Base-by-base conservation (phyloP, 2,329 filamentous ascomycete species). In the Paradendryphiella salina region DNA sequence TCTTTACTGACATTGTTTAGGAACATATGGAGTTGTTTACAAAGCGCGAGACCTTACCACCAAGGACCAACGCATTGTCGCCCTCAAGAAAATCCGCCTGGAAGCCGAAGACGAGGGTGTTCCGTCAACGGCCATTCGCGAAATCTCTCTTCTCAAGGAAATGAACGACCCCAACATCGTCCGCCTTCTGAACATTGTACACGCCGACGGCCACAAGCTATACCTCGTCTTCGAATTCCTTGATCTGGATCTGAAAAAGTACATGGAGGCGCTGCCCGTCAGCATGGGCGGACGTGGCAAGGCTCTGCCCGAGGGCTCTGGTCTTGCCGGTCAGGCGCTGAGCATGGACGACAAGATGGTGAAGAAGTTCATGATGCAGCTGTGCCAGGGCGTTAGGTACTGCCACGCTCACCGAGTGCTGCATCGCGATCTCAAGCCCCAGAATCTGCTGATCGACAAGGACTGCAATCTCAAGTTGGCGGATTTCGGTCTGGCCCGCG, bases 51-150 rank as follows among this genome's bases (percentile, higher is more conserved):
- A 96, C 74, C 86, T 96, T 54, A 84, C 84, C 60, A 87, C 92
- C 69, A 82, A 82, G 61, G 89, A 89, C 68, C 75, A 78, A 38
- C 88, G 89, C 65, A 94, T 96, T 65, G 91, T 96, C 58, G 91
- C 91, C 17, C 80, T 96, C 63, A 96, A 96, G 82, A 96, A 96
- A 80, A 96, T 96, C 67, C 88, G 91, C 58, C 87, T 96, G 65
- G 92, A 96, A 71, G 90, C 91, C 57, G 92, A 96, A 78, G 91
- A 96, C 77, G 92, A 96, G 73, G 91, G 91, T 62, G 90, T 96
- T 14, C 92, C 91, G 2, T 92, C 87, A 67, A 96, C 91, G 3
- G 92, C 91, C 61, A 96, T 96, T 68, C 90, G 91, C 66, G 91
- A 96, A 75, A 96, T 96, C 69, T 95, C 90, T 20, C 83, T 96